These are phyloP conservation scores for Chlorophyllum brunneum DNA, from an alignment of 768 basidiomycete genomes.

Conservation along the genomic window DNA sequence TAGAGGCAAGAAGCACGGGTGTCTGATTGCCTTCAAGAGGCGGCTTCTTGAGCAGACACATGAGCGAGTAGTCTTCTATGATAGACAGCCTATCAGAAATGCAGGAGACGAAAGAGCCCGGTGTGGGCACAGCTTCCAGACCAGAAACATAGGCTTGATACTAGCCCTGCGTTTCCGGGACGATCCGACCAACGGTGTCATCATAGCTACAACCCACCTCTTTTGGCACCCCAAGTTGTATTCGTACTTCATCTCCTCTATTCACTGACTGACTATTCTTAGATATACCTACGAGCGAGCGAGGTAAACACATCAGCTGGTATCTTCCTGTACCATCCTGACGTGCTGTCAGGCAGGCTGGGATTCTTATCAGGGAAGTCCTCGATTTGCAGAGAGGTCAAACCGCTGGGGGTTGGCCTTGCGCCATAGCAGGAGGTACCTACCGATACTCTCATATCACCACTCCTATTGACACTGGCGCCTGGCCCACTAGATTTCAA, in stretches of 20 bases:
- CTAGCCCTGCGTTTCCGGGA: constrained; percentile 54
- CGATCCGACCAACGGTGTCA: constrained; percentile 46
- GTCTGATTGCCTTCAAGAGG: constrained; percentile 72
- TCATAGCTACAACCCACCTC: constrained; percentile 87
- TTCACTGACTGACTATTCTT: constrained; percentile 15
- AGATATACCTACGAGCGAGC: constrained; percentile 83
- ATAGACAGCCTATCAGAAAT: constrained; percentile 51
- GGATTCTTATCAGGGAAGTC: constrained; percentile 67
- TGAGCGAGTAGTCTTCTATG: constrained; percentile 59
- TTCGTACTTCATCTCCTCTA: constrained; percentile 10
- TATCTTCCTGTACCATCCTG: not conserved
- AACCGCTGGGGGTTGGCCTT: constrained; percentile 59
- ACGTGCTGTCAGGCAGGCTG: constrained; percentile 57
- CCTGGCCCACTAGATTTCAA: constrained; percentile 73
- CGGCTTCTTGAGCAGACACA: constrained; percentile 43
- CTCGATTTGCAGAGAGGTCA: constrained; percentile 44
- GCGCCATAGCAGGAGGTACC: constrained; percentile 80
- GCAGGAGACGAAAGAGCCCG: constrained; percentile 31
- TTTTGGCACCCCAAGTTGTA: constrained; percentile 93
- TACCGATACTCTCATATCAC: constrained; percentile 1
- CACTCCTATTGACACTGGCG: not conserved
- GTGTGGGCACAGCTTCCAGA: constrained; percentile 59
- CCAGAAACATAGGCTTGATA: constrained; percentile 78
- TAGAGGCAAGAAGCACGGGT: constrained; percentile 78
- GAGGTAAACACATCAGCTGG: constrained; percentile 39